phyloP scores from a whole-genome alignment of 108 stramenopile genomes.

The Cyclotella baltica region DNA sequence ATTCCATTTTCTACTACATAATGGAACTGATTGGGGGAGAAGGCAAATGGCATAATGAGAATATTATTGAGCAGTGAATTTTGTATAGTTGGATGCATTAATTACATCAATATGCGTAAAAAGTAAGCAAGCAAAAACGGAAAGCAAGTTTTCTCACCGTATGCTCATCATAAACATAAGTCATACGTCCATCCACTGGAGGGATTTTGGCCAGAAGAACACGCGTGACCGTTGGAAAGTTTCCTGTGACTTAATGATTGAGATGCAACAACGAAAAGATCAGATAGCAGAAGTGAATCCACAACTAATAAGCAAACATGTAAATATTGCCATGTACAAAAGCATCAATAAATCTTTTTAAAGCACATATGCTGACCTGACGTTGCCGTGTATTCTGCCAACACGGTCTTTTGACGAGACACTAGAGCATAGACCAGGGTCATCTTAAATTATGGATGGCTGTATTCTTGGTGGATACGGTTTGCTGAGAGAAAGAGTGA shows the following conservation, averaged over 20 bases:
- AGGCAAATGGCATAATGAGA: background rate
- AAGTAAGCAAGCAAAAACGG: background rate
- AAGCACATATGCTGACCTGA: slow-evolving; percentile 69
- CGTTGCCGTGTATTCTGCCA: slow-evolving; percentile 94
- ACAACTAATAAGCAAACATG: background rate
- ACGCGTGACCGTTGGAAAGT: slow-evolving; percentile 98
- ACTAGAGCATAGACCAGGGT: slow-evolving; percentile 96
- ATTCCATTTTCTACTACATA: slow-evolving; percentile 91
- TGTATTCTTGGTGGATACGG: no score
- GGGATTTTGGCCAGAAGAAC: slow-evolving; percentile 96
- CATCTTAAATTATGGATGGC: slow-evolving; percentile 44
- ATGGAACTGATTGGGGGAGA: slow-evolving; percentile 77
- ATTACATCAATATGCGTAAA: background rate
- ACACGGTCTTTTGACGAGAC: slow-evolving; percentile 94
- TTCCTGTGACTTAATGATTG: slow-evolving; percentile 80
- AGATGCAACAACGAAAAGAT: slow-evolving; percentile 9
- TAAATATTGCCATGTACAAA: background rate
- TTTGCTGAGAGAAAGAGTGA: no score
- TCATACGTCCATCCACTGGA: slow-evolving; percentile 84
- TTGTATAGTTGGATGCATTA: background rate
- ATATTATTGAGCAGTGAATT: background rate
- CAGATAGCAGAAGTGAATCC: background rate
- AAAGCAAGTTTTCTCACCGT: slow-evolving; percentile 26
- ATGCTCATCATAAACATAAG: slow-evolving; percentile 75
- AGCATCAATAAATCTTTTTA: background rate